Evolutionary conservation across 169 alveolate species (phyloP), one percentile per base, ranked within the genome.

Genomic region (Plasmodium yoelii): DNA sequence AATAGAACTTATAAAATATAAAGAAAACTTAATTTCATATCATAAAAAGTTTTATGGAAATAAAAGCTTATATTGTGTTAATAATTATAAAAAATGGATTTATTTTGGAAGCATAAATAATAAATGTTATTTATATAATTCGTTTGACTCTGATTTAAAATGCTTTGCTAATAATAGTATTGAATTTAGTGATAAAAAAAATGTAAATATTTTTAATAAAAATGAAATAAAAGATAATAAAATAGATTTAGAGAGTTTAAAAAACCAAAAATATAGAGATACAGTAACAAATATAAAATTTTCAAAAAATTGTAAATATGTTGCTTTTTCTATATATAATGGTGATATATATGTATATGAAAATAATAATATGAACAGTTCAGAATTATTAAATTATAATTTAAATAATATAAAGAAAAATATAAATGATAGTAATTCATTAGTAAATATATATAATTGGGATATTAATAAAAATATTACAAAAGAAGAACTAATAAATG

Each of bases 341-440:
- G 90, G 90, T n/a, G 90, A 82, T 22, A 82, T 82, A 12, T 82
- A 82, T 70, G 60, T 82, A 18, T 82, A 82, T 34, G 70, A 82
- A 70, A 82, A 82, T 82, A 82, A 82, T 67, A 56, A 67, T 18
- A 39, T 26, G 64, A 53, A 65, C 72, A 42, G 56, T 19, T 67
- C 82, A 67, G 90, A 82, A 56, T 18, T 82, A 39, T 15, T 82
- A 13, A 65, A n/a, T 55, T 82, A 82, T 24, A 56, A 67, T 67
- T 28, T 82, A 55, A 82, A 44, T 13, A 82, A 82, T 67, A 55
- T 82, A 42, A 82, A 82, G 19, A 56, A 82, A 42, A 82, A 82
- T 28, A 82, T 82, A 53, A 82, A 82, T 67, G 67, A 53, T 59
- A 82, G 90, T 15, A 82, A 82, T 26, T 49, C 69, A 0, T 56